Percentiles rank a stretch among this genome's conserved stretches.
These are phyloP conservation scores for Paecilomyces fulvus DNA, from an alignment of 2,329 filamentous ascomycete genomes.

Conservation along the genomic window DNA sequence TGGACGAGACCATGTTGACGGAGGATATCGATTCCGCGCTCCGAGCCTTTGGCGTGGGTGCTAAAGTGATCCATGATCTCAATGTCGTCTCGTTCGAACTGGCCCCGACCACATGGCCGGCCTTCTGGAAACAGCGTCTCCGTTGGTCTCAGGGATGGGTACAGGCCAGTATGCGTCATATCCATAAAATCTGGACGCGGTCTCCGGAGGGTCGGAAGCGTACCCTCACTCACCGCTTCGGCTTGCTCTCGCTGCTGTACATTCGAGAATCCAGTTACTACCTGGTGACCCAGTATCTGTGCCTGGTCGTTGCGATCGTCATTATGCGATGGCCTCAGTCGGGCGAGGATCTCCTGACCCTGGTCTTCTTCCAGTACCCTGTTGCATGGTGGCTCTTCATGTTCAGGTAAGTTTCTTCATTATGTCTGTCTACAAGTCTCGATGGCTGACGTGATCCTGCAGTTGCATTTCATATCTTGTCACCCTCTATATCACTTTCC, in stretches of 20 bases:
- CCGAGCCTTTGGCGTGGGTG: constrained; percentile 36
- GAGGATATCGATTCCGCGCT: constrained; percentile 45
- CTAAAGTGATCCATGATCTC: constrained; percentile 40
- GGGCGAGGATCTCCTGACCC: constrained; percentile 25
- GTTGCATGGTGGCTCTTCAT: constrained; percentile 41
- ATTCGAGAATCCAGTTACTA: constrained; percentile 42
- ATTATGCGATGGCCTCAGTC: constrained; percentile 37
- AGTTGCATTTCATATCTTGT: constrained; percentile 36
- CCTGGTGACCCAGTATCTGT: constrained; percentile 42
- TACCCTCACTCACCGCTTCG: constrained; percentile 30
- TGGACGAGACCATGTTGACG: constrained; percentile 43
- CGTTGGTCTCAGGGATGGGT: constrained; percentile 45
- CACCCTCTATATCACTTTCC: constrained; percentile 40
- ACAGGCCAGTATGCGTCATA: constrained; percentile 38
- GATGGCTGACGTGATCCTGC: neutral
- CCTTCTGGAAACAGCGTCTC: constrained; percentile 44
- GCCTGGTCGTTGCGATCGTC: constrained; percentile 38
- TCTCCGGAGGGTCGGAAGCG: constrained; percentile 27
- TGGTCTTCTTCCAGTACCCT: constrained; percentile 43
- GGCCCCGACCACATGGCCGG: constrained; percentile 36
- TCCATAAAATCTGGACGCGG: constrained; percentile 33
- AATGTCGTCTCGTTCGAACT: constrained; percentile 43
- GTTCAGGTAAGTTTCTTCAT: constrained; percentile 26
- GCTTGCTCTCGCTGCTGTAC: constrained; percentile 37
- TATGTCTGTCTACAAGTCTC: neutral